Base-by-base conservation (phyloP, 2,329 filamentous ascomycete genomes). In the Fusarium pseudograminearum region DNA sequence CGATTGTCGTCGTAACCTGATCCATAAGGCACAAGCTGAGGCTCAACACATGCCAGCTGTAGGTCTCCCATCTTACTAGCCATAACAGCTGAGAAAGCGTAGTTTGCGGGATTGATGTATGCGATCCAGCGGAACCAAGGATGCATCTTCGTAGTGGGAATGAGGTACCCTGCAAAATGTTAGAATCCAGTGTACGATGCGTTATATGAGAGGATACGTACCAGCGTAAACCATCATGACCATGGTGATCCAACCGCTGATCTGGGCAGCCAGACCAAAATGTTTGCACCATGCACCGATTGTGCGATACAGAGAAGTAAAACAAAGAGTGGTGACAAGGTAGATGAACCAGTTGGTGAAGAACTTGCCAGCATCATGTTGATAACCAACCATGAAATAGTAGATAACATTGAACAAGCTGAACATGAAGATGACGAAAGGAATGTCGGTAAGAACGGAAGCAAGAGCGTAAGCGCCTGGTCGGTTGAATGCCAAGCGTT, bases 321-420 rank as follows among this genome's bases (percentile, higher is more conserved):
- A 57, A 6, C 44, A 57, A 1, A 52, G 18, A 36, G 83, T 76
- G 72, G 89, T 81, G 11, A 81, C 78, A 33, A 85, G 75, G 1
- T 48, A 85, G 62, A 11, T 80, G 72, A 67, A 82, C 84, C 65
- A 80, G 82, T 57, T 41, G 14, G 46, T 52, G 73, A 84, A 85
- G 74, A 84, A 85, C 2, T 78, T 74, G 4, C 80, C 81, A 1
- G 89, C 61, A 84, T 84, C 47, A 88, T 79, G 78, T 90, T 87
- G 14, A 86, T 91, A 4, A 85, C 89, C 86, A 1, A 86, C 85
- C 86, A 91, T 86, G 76, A 91, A 91, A 78, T 91, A 91, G 0
- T 91, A 76, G 3, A 85, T 33, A 0, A 61, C 24, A 5, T 72
- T 72, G 31, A 62, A 44, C 11, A 91, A 75, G 4, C 85, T 55